phyloP scores from a whole-genome alignment of 176 grass and related monocot genomes.

The Oryza nivara region DNA sequence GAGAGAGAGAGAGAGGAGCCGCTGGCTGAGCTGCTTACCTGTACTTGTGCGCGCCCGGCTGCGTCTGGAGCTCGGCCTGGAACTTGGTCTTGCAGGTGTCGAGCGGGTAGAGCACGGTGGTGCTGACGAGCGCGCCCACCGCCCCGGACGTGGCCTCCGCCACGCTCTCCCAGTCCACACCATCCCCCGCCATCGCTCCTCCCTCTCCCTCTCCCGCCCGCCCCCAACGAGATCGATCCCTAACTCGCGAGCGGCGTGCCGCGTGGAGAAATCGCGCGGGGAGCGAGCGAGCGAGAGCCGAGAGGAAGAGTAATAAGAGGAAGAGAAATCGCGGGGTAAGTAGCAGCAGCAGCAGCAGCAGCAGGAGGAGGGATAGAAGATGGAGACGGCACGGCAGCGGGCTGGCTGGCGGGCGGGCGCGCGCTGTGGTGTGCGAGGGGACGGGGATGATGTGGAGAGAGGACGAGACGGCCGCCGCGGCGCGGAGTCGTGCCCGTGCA shows the following conservation, averaged over 20 bases:
- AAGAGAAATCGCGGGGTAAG: background rate
- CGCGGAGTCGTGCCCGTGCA: background rate
- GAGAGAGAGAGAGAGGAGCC: background rate
- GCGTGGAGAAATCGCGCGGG: background rate
- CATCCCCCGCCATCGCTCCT: conserved; percentile 34
- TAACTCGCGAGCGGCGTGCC: too few species aligned
- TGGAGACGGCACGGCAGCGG: background rate
- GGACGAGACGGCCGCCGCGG: background rate
- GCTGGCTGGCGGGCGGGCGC: background rate
- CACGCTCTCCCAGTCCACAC: conserved; percentile 91
- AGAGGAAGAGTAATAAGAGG: background rate
- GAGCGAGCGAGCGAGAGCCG: background rate
- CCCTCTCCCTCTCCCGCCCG: background rate
- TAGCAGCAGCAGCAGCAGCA: background rate
- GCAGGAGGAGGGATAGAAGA: background rate
- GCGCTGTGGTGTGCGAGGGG: too few species aligned
- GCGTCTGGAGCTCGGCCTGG: conserved; percentile 87
- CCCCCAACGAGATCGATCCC: conserved; percentile 1
- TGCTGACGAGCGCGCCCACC: conserved; percentile 89
- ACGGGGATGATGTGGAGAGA: background rate
- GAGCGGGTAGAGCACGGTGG: conserved; percentile 88
- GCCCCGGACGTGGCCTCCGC: conserved; percentile 95
- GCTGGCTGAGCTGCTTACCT: conserved; percentile 48
- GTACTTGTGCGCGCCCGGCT: conserved; percentile 72
- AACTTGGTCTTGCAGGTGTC: conserved; percentile 98